Conservation (phyloP, 768 basidiomycete species). For the Inosperma sp. region DNA sequence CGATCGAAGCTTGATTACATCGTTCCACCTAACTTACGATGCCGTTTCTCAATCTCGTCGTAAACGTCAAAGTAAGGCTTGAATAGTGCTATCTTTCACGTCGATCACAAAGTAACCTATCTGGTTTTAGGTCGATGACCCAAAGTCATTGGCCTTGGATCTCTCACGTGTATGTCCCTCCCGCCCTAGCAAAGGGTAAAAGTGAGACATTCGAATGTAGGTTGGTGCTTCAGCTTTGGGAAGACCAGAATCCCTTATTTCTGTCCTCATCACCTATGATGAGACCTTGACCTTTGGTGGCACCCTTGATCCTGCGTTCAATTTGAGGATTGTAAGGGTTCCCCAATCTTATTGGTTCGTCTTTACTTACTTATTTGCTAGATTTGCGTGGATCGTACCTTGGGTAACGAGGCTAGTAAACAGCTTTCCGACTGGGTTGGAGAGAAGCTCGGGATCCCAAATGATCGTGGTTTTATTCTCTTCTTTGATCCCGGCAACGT, state of each 20-base stretch:
- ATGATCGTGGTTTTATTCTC: conserved; percentile 55
- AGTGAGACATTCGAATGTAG: conserved; percentile 28
- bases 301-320: conserved; percentile 62
- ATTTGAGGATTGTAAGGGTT: conserved; percentile 50
- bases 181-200: background rate
- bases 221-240: conserved; percentile 46
- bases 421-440: conserved; percentile 51
- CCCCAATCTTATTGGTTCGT: background rate
- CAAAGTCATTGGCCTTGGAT: conserved; percentile 42
- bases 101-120: background rate
- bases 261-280: conserved; percentile 51
- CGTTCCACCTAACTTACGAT: conserved; percentile 18
- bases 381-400: conserved; percentile 55
- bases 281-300: conserved; percentile 58
- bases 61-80: conserved; percentile 39
- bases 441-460: conserved; percentile 45
- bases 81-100: background rate
- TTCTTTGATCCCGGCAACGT: conserved; percentile 52
- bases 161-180: conserved; percentile 46
- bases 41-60: conserved; percentile 41
- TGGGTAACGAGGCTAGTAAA: conserved; percentile 52
- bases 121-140: conserved; percentile 29
- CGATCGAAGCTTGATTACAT: background rate
- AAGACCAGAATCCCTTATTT: conserved; percentile 54
- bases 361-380: conserved; percentile 20